phyloP scores from a whole-genome alignment of 192 early-diverging fungal species.

The Oehlia diaphana region DNA sequence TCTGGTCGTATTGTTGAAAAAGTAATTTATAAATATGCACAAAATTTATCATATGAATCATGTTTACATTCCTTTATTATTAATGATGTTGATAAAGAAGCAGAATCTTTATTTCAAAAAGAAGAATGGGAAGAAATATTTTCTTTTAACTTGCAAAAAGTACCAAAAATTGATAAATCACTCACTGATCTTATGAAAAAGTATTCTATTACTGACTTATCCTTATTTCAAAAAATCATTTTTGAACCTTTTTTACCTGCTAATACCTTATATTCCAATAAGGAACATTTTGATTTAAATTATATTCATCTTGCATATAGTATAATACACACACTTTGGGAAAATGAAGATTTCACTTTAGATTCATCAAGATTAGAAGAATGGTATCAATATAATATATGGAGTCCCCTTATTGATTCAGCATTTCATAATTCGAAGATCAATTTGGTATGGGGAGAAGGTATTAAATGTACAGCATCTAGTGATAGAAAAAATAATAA shows the following conservation, averaged over 20 bases:
- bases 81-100: background rate
- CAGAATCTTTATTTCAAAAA: conserved; percentile 1
- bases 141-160: background rate
- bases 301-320: too few relatives aligned
- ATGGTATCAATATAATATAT: background rate
- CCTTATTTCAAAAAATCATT: background rate
- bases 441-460: background rate
- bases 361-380: too few relatives aligned
- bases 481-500: background rate
- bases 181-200: background rate
- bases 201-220: background rate
- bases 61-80: conserved; percentile 16
- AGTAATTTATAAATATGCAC: conserved; percentile 13
- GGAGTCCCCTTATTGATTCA: background rate
- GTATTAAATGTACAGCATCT: background rate
- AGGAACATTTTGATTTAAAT: too few relatives aligned
- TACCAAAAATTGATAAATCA: conserved; percentile 4
- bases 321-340: too few relatives aligned
- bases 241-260: background rate
- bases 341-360: too few relatives aligned
- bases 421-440: background rate
- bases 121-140: conserved; percentile 12
- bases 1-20: background rate
- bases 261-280: too few relatives aligned
- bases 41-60: background rate